These are phyloP conservation scores for Acanthamoeba lenticulata DNA, from an alignment of 208 protist species.

Conservation along the genomic window DNA sequence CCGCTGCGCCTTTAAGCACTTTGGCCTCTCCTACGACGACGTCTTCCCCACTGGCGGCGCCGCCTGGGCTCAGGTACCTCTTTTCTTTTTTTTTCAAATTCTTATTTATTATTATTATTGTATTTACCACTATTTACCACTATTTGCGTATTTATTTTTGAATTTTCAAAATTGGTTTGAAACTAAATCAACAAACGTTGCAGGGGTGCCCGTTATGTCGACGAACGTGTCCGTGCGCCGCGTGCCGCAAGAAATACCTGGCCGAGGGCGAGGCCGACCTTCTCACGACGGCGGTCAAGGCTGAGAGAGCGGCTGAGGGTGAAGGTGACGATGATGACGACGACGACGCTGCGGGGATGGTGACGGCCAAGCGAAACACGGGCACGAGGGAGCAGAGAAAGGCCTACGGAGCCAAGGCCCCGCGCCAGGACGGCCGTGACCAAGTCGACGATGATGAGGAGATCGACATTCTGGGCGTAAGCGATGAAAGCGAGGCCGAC, in stretches of 20 bases:
- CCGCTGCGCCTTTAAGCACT: constrained; percentile 12
- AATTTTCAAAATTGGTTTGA: too few relatives aligned
- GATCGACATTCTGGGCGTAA: constrained; percentile 25
- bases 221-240: neutral
- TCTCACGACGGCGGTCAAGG: neutral
- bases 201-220: neutral
- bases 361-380: neutral
- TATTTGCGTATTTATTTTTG: neutral
- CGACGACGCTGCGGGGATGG: neutral
- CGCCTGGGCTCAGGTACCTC: neutral
- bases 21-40: neutral
- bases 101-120: neutral
- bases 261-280: neutral
- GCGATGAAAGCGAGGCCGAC: neutral
- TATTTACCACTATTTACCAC: neutral
- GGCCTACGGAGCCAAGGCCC: too few relatives aligned
- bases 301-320: neutral
- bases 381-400: neutral
- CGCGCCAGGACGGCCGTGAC: neutral
- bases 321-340: neutral
- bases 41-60: neutral
- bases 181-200: neutral
- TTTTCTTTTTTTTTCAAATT: neutral
- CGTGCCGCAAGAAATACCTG: neutral
- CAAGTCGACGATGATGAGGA: neutral